A percentile compares a stretch with the other conserved stretches of the same genome.
These are phyloP conservation scores for Blastobotrys ciferrii DNA, from an alignment of 1,139 yeast species.

Conservation along the genomic window DNA sequence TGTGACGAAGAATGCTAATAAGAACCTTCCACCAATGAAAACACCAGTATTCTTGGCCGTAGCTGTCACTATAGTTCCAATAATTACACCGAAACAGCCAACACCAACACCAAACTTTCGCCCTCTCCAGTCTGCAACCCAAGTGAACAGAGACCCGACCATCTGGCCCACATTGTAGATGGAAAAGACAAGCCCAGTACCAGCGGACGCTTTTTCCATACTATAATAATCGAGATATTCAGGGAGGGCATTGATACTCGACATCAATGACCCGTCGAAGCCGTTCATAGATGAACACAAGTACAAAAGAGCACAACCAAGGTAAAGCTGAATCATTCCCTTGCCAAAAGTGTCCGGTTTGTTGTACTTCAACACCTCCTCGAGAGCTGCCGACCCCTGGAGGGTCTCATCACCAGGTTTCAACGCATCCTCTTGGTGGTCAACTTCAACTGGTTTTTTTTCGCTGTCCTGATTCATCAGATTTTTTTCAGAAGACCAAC, in stretches of 20 bases:
- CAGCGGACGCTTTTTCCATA: slow-evolving; percentile 14
- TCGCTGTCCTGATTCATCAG: neutral
- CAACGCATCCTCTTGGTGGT: neutral
- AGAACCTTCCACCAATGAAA: slow-evolving; percentile 26
- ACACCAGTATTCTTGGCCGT: slow-evolving; percentile 22
- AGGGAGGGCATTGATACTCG: slow-evolving; percentile 18
- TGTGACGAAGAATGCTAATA: slow-evolving; percentile 23
- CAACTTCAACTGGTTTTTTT: neutral
- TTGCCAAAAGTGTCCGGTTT: slow-evolving; percentile 16
- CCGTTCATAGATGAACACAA: slow-evolving; percentile 21
- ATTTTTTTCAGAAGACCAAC: neutral
- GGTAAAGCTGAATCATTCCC: slow-evolving; percentile 20
- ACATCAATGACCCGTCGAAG: slow-evolving; percentile 22
- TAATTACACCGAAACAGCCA: slow-evolving; percentile 28
- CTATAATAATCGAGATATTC: slow-evolving; percentile 16
- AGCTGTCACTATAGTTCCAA: slow-evolving; percentile 30
- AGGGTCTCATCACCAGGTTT: slow-evolving; percentile 4
- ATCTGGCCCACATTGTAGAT: slow-evolving; percentile 18
- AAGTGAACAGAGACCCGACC: slow-evolving; percentile 15
- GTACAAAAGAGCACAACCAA: slow-evolving; percentile 17
- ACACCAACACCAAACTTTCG: slow-evolving; percentile 19
- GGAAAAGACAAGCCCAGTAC: slow-evolving; percentile 20
- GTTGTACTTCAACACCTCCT: slow-evolving; percentile 12
- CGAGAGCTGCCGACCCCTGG: slow-evolving; percentile 14
- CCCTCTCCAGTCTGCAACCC: slow-evolving; percentile 21